Conservation (phyloP, 1,284 basidiomycete genomes). For the Ganoderma leucocontextum region DNA sequence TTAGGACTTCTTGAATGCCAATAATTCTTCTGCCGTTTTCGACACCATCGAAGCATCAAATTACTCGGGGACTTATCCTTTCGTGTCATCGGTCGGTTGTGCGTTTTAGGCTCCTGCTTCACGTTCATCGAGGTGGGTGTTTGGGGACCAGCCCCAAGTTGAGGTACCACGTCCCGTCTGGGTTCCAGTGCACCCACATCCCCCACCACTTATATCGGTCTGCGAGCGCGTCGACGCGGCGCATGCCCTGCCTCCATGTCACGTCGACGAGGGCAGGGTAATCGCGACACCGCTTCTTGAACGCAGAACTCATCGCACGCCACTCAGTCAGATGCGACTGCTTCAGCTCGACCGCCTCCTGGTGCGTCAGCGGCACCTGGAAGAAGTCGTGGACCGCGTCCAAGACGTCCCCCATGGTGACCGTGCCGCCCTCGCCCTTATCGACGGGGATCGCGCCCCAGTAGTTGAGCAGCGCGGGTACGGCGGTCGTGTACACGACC, state of each 20-base stretch:
- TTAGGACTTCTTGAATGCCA: neutral
- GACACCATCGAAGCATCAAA: neutral
- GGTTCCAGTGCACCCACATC: slow-evolving; percentile 41
- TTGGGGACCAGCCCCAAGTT: slow-evolving; percentile 37
- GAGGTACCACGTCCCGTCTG: slow-evolving; percentile 43
- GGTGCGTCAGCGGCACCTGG: slow-evolving; percentile 41
- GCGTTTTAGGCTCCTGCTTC: neutral
- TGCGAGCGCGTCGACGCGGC: slow-evolving; percentile 48
- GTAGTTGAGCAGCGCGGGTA: slow-evolving; percentile 32
- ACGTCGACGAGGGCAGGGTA: slow-evolving; percentile 40
- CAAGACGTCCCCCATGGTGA: slow-evolving; percentile 47
- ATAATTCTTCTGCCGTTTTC: neutral
- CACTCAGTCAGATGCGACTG: slow-evolving; percentile 35
- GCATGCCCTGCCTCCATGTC: slow-evolving; percentile 45
- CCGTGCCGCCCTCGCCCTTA: slow-evolving; percentile 20
- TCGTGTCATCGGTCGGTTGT: neutral
- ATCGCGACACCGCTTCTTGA: slow-evolving; percentile 31
- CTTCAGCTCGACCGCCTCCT: slow-evolving; percentile 41
- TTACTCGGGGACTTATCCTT: neutral
- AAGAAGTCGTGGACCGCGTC: slow-evolving; percentile 47
- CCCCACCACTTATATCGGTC: slow-evolving; percentile 46
- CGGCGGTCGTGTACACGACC: slow-evolving; percentile 39
- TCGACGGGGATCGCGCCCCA: slow-evolving; percentile 47
- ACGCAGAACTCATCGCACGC: slow-evolving; percentile 38
- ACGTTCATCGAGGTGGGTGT: neutral